Base-by-base conservation (phyloP, 192 early-diverging fungal genomes). In the Entrophospora sp. region DNA sequence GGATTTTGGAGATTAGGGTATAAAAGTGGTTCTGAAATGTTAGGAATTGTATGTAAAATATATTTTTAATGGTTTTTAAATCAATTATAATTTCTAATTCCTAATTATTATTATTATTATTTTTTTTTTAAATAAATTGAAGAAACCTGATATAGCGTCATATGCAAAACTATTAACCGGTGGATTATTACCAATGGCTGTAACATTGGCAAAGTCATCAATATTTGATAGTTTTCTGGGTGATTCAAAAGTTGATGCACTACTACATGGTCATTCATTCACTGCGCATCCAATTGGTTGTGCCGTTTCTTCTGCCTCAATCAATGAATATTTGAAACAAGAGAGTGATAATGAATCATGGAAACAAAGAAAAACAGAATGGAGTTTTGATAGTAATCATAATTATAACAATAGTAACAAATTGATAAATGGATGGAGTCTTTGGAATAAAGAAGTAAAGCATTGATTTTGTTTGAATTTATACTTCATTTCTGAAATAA, bases 221-320 rank as follows among this genome's bases (percentile, higher is more conserved):
- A 79, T 93, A 24, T 91, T 83, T 70, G 74, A 84, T n/a, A 74
- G 69, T 37, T 90, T 93, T 65, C 64, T 77, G 49, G 82, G 79
- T 14, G 69, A 83, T 14, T 71, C 69, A 27, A 89, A 88, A 64
- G 68, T 84, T 1, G 85, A 90, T 30, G 85, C 85, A 27, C 68
- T 93, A 20, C 68, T 93, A 10, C 91, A 93, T 62, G 91, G 91
- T 1, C 91, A 91, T 69, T 86, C 83, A 12, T 93, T 89, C 67
- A 91, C 90, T 27, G 91, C 87, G 13, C 87, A 91, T 63, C 89
- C 91, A 4, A 82, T 91, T 64, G 91, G 88, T 10, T 91, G 89
- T 66, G 73, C 74, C 3, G 89, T 90, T 12, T 89, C 87, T 24
- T 74, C 77, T 6, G 75, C 71, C 2, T 72, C 80, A 20, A 69